Percentiles rank a stretch among this genome's conserved stretches.
Conservation (phyloP, 1,284 basidiomycete species). For the Cystobasidium slooffiae region DNA sequence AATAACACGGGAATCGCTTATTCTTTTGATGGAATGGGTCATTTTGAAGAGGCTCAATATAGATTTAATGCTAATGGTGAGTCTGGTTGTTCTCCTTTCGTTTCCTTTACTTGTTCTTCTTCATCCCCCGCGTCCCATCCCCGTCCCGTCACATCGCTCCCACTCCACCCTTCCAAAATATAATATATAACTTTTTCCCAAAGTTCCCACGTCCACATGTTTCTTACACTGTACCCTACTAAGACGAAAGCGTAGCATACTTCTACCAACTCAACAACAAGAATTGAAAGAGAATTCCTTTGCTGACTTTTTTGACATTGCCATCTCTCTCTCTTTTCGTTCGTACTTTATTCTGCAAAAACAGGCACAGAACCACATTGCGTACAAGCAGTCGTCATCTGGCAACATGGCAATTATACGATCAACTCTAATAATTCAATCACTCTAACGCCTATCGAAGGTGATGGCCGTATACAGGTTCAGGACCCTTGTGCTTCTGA, state of each 20-base stretch:
- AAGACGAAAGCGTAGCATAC: too few relatives aligned
- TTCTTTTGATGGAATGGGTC: conserved; percentile 71
- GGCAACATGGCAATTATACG: conserved; percentile 78
- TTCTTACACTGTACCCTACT: too few relatives aligned
- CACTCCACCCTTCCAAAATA: too few relatives aligned
- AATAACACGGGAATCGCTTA: conserved; percentile 78
- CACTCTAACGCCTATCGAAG: conserved; percentile 67
- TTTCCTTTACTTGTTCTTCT: not conserved
- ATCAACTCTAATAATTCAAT: conserved; percentile 77
- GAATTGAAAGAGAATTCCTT: too few relatives aligned
- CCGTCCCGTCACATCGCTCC: too few relatives aligned
- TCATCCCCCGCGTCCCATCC: too few relatives aligned
- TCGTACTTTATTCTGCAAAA: too few relatives aligned
- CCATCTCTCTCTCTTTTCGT: too few relatives aligned
- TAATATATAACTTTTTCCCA: too few relatives aligned
- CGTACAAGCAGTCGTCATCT: conserved; percentile 80
- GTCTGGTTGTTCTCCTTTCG: conserved; percentile 32
- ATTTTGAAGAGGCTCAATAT: conserved; percentile 77
- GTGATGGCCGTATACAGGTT: conserved; percentile 85
- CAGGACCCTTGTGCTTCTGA: conserved; percentile 85
- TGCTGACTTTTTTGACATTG: too few relatives aligned
- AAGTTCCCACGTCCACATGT: too few relatives aligned
- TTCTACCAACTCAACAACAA: too few relatives aligned
- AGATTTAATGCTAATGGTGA: conserved; percentile 79
- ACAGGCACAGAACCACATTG: conserved; percentile 73